These are phyloP conservation scores for Paramecium primaurelia DNA, from an alignment of 73 alveolate species.

Conservation along the genomic window DNA sequence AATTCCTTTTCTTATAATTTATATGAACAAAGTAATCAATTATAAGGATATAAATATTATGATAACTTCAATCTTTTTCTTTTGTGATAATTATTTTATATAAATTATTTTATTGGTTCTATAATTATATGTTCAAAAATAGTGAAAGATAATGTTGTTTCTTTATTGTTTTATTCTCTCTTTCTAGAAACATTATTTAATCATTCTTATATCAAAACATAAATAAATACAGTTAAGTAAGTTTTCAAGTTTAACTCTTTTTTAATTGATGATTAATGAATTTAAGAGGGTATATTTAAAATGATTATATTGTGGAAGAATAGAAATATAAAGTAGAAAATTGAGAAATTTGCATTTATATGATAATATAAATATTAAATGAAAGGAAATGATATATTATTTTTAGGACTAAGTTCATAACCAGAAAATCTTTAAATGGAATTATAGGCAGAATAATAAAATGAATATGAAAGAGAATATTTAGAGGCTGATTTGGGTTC, in stretches of 20 bases:
- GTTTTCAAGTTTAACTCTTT: neutral
- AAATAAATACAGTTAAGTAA: neutral
- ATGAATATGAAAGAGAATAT: slow-evolving; percentile 18
- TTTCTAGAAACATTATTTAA: neutral
- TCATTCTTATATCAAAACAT: neutral
- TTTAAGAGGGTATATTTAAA: neutral
- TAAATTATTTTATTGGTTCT: neutral
- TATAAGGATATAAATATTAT: no score
- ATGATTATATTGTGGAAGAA: neutral
- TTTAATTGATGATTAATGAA: neutral
- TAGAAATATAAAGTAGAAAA: neutral
- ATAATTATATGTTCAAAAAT: no score
- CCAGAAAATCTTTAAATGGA: neutral
- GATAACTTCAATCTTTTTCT: neutral
- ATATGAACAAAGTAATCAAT: neutral
- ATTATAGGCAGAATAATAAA: slow-evolving; percentile 9
- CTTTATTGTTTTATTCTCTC: neutral
- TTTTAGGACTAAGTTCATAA: neutral
- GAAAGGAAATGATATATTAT: neutral
- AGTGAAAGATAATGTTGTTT: neutral
- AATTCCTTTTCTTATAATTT: no score
- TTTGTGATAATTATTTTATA: neutral
- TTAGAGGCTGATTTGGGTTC: neutral
- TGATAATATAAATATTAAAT: neutral
- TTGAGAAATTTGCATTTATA: neutral